Evolutionary conservation across 208 protist species (phyloP).

Genomic region (Trypanosoma vivax): DNA sequence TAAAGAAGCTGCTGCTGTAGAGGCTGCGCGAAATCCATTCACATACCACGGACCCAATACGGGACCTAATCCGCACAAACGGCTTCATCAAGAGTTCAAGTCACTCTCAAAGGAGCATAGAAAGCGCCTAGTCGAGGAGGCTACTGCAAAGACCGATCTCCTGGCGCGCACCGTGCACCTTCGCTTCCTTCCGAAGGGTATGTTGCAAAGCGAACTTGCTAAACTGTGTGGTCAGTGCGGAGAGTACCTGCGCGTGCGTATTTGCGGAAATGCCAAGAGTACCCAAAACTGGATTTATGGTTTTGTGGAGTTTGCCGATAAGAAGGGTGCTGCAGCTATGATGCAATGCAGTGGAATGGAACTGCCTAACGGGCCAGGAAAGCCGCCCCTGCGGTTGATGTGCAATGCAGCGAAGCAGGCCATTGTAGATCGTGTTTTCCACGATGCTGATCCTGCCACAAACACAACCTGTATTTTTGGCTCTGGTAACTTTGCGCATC

Average conservation of each 20-base stretch:
- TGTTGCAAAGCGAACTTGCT: conserved; percentile 59
- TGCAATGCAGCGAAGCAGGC: conserved; percentile 51
- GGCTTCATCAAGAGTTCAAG: conserved; percentile 64
- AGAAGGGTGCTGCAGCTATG: conserved; percentile 31
- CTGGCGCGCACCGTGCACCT: conserved; percentile 60
- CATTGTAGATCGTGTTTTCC: conserved; percentile 69
- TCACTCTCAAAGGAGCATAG: conserved; percentile 51
- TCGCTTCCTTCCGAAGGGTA: conserved; percentile 50
- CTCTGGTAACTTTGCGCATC: conserved; percentile 45
- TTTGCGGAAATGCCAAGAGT: conserved; percentile 50
- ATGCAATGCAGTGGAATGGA: conserved; percentile 48
- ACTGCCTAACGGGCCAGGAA: conserved; percentile 34
- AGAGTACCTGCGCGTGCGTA: conserved; percentile 53
- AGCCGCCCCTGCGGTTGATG: conserved; percentile 48
- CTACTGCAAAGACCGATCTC: conserved; percentile 38
- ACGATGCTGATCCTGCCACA: conserved; percentile 47
- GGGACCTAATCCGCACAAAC: conserved; percentile 9
- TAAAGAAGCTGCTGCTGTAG: neutral
- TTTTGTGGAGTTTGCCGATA: conserved; percentile 59
- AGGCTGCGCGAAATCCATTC: conserved; percentile 15
- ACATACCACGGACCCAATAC: conserved; percentile 29
- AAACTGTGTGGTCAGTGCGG: conserved; percentile 52
- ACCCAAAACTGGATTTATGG: conserved; percentile 69
- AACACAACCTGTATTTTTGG: conserved; percentile 54
- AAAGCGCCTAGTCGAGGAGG: conserved; percentile 23